These are phyloP conservation scores for Botryosphaeria agaves DNA, from an alignment of 2,329 filamentous ascomycete genomes.

Conservation along the genomic window DNA sequence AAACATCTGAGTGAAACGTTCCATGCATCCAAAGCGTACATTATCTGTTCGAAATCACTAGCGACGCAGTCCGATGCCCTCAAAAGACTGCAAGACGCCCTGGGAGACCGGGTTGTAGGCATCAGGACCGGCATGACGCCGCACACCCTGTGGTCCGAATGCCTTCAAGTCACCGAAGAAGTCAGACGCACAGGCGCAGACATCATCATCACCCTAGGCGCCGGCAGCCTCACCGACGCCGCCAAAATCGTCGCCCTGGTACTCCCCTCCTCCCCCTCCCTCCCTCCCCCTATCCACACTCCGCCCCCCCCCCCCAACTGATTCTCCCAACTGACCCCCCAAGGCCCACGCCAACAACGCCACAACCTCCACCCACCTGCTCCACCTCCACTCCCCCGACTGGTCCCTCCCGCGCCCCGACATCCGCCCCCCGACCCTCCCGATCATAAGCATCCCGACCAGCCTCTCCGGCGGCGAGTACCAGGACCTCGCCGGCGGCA, in stretches of 20 bases:
- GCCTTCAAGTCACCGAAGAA: slow-evolving; percentile 29
- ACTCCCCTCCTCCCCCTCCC: too few relatives aligned
- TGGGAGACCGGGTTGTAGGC: slow-evolving; percentile 28
- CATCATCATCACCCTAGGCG: slow-evolving; percentile 36
- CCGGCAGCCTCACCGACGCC: slow-evolving; percentile 37
- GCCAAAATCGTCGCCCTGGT: slow-evolving; percentile 35
- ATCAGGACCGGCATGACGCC: slow-evolving; percentile 32
- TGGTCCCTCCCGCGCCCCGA: background rate
- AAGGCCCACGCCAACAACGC: too few relatives aligned
- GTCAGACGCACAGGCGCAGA: slow-evolving; percentile 23
- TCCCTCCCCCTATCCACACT: too few relatives aligned
- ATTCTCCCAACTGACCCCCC: too few relatives aligned
- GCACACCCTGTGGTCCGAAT: slow-evolving; percentile 36
- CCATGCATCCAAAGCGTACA: slow-evolving; percentile 28
- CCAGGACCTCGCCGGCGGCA: slow-evolving; percentile 21
- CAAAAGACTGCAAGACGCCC: slow-evolving; percentile 19
- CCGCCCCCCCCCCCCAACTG: too few relatives aligned
- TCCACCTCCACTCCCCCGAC: too few relatives aligned
- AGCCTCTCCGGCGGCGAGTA: slow-evolving; percentile 25
- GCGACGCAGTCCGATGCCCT: slow-evolving; percentile 28
- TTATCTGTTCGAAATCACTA: slow-evolving; percentile 34
- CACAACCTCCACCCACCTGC: too few relatives aligned
- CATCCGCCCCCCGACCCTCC: slow-evolving; percentile 9
- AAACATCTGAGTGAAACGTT: slow-evolving; percentile 29
- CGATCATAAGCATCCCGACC: slow-evolving; percentile 23